Evolutionary conservation across 2,329 filamentous ascomycete genomes (phyloP).

Genomic region (Dactylonectria estremocensis): DNA sequence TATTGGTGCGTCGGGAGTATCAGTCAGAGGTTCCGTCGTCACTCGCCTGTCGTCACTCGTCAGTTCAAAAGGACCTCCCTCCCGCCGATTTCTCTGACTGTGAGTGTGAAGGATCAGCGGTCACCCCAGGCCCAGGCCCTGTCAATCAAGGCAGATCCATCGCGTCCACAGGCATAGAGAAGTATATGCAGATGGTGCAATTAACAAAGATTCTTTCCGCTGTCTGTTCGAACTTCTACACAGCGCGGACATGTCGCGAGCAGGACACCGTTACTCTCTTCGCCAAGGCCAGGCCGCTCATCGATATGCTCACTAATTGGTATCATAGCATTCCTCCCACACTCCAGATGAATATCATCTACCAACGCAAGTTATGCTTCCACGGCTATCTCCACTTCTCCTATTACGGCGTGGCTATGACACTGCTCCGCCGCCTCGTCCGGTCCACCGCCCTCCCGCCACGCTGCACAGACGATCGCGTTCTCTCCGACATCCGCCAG

Average conservation of each 20-base stretch:
- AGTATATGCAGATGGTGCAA: constrained; percentile 63
- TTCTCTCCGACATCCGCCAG: constrained; percentile 51
- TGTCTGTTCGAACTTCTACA: constrained; percentile 64
- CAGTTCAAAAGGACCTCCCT: constrained; percentile 36
- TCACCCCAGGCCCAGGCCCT: constrained; percentile 28
- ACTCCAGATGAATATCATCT: constrained; percentile 60
- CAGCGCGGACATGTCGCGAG: constrained; percentile 47
- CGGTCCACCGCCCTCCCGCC: constrained; percentile 52
- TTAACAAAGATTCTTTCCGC: constrained; percentile 63
- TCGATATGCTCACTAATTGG: constrained; percentile 64
- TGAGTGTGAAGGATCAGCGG: constrained; percentile 35
- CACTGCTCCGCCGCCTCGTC: constrained; percentile 62
- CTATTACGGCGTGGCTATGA: constrained; percentile 63
- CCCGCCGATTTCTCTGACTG: constrained; percentile 54
- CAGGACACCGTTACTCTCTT: constrained; percentile 56
- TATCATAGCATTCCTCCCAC: constrained; percentile 60
- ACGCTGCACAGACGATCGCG: constrained; percentile 46
- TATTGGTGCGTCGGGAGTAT: background rate
- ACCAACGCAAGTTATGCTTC: constrained; percentile 58
- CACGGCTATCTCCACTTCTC: constrained; percentile 61
- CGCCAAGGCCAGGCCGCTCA: constrained; percentile 64
- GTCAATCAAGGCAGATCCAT: constrained; percentile 52
- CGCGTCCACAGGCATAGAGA: constrained; percentile 54
- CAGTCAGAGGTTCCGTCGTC: too few species aligned
- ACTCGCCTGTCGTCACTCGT: too few species aligned